Percentiles rank a stretch among this genome's conserved stretches.
Evolutionary conservation across 768 basidiomycete species (phyloP).

Genomic region (Tricholomella constricta): DNA sequence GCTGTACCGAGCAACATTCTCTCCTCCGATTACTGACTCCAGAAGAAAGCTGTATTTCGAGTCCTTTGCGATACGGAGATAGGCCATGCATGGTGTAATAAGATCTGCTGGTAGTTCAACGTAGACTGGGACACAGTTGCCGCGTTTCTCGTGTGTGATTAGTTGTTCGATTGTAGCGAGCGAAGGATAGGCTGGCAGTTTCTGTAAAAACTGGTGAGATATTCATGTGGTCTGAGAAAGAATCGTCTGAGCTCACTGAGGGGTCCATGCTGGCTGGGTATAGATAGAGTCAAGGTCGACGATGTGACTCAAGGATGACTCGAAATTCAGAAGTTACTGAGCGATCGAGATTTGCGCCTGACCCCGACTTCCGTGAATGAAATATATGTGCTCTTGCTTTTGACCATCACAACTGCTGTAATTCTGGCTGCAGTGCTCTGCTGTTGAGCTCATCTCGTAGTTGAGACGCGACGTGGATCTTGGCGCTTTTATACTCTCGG

Average conservation of each 20-base stretch:
- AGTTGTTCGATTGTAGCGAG: constrained; percentile 76
- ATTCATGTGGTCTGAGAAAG: neutral
- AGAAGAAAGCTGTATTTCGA: constrained; percentile 94
- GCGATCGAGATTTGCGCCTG: constrained; percentile 2
- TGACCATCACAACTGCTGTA: constrained; percentile 1
- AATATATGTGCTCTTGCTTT: constrained; percentile 1
- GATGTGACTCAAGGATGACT: neutral
- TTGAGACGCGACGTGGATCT: neutral
- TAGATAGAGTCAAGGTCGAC: neutral
- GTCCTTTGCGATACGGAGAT: constrained; percentile 89
- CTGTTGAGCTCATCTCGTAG: neutral
- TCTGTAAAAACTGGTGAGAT: constrained; percentile 39
- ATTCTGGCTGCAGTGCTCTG: neutral
- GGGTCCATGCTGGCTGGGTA: constrained; percentile 42
- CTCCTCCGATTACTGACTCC: constrained; percentile 89
- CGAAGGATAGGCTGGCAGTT: constrained; percentile 68
- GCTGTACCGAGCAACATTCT: constrained; percentile 90
- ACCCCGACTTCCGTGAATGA: constrained; percentile 3
- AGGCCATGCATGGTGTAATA: constrained; percentile 96
- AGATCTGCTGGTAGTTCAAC: constrained; percentile 94
- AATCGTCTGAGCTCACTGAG: constrained; percentile 36
- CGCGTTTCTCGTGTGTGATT: constrained; percentile 77
- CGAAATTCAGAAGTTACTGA: neutral
- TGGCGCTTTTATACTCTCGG: neutral
- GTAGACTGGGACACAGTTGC: constrained; percentile 93